Percentiles rank a stretch among this genome's conserved stretches.
Evolutionary conservation across 331 rosid species (phyloP).

Genomic region (Malus hybrid): DNA sequence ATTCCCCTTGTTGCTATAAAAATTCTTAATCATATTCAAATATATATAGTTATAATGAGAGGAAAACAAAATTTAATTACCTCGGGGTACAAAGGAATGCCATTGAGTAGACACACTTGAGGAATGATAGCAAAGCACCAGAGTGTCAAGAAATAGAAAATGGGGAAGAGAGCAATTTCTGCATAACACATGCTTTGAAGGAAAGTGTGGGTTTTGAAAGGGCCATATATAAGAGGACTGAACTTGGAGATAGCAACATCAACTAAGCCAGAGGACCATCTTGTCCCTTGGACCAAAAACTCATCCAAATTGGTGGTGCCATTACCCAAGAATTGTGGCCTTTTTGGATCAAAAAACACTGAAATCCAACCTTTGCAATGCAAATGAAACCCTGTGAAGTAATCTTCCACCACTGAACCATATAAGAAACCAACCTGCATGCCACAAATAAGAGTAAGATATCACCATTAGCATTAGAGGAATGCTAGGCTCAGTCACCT

Average conservation of each 20-base stretch:
- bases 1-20: not conserved
- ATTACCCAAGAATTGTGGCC: slow-evolving; percentile 64
- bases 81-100: slow-evolving; percentile 60
- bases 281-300: slow-evolving; percentile 50
- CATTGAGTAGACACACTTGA: slow-evolving; percentile 51
- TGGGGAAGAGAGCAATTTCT: slow-evolving; percentile 39
- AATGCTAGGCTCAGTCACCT: not conserved
- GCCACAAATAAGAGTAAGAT: not conserved
- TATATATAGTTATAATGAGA: not conserved
- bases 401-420: slow-evolving; percentile 55
- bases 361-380: slow-evolving; percentile 73
- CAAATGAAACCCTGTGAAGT: slow-evolving; percentile 47
- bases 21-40: no score
- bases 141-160: slow-evolving; percentile 39
- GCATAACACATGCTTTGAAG: slow-evolving; percentile 52
- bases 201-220: slow-evolving; percentile 31
- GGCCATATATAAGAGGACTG: slow-evolving; percentile 53
- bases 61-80: slow-evolving; percentile 15
- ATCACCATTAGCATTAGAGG: not conserved
- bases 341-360: slow-evolving; percentile 40
- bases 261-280: slow-evolving; percentile 56
- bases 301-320: slow-evolving; percentile 56
- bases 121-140: slow-evolving; percentile 66
- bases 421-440: slow-evolving; percentile 65
- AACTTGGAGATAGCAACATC: slow-evolving; percentile 54